A percentile compares a stretch with the other conserved stretches of the same genome.
Conservation (phyloP, 2,329 filamentous ascomycete species). For the Curvularia sp. region DNA sequence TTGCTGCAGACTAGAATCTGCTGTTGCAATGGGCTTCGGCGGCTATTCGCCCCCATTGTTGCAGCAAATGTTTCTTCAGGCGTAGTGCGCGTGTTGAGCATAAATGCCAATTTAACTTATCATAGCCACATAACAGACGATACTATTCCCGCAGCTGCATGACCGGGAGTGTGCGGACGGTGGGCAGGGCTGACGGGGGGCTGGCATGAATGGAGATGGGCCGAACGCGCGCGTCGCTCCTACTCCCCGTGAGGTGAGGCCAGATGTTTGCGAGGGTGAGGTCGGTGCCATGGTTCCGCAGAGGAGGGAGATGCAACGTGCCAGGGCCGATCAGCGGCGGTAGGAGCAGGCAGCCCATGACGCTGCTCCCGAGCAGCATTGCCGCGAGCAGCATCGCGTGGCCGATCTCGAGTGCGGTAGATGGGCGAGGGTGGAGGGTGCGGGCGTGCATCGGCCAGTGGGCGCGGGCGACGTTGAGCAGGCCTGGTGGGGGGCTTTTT, state of each 20-base stretch:
- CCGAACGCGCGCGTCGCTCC: neutral
- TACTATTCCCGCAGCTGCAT: conserved; percentile 12
- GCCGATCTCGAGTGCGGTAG: conserved; percentile 34
- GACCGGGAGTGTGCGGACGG: conserved; percentile 17
- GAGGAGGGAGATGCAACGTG: conserved; percentile 18
- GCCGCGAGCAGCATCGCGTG: conserved; percentile 33
- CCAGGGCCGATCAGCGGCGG: conserved; percentile 37
- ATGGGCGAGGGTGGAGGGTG: conserved; percentile 20
- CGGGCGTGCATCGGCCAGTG: conserved; percentile 35
- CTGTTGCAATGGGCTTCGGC: conserved; percentile 20
- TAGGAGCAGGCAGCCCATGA: conserved; percentile 27
- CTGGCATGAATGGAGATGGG: conserved; percentile 29
- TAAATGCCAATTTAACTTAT: conserved; percentile 38
- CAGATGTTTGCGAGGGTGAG: conserved; percentile 6
- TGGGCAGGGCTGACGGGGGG: conserved; percentile 18
- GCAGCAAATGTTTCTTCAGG: conserved; percentile 28
- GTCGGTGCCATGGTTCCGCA: conserved; percentile 37
- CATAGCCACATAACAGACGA: conserved; percentile 18
- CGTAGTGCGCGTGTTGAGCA: conserved; percentile 36
- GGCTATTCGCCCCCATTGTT: conserved; percentile 26
- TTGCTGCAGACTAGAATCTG: conserved; percentile 21
- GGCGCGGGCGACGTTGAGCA: conserved; percentile 32
- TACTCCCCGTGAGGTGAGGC: conserved; percentile 18
- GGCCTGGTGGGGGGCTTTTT: conserved; percentile 40
- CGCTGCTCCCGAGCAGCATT: conserved; percentile 38